Evolutionary conservation across 345 rosid species (phyloP), one percentile per base, ranked within the genome.

Genomic region (Dovyalis caffra): DNA sequence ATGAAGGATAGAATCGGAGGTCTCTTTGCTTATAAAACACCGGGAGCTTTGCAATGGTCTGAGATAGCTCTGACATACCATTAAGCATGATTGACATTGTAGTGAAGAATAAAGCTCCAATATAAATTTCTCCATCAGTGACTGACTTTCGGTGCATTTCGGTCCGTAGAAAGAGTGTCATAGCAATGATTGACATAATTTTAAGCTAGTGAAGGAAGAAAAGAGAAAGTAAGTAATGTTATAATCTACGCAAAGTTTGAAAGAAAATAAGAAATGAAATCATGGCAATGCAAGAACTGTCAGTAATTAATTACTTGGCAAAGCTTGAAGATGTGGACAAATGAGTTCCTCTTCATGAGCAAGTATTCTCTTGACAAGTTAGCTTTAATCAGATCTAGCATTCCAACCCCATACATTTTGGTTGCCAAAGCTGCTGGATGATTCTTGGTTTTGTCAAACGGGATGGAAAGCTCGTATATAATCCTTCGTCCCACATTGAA

Each of bases 21-120:
- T 88, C 91, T 67, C 94, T 82, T 83, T 92, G 96, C 80, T 92
- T 94, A 87, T 87, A 94, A 69, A 94, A 94, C 70, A 92, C 88
- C 2, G 97, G 93, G 79, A 94, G 98, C 79, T 87, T 91, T 29
- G 82, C 83, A 66, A 90, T 85, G 53, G 97, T 86, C 92, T 92
- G 85, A 60, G 92, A 83, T 40, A 94, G 72, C 79, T 94, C 97
- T 1, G 97, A 51, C 86, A 91, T 75, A 29, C 97, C 90, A 68
- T 87, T 94, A 66, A 92, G 90, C 95, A 87, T 86, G 72, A 86
- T 69, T 71, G 78, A 73, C 68, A 70, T 43, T 23, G 66, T 81
- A 90, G 87, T 23, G 66, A 82, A 90, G 87, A 94, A 91, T 79
- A 86, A 76, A 68, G 95, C 87, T 10, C 98, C 97, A 21, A 69